Percentiles rank a stretch among this genome's conserved stretches.
Conservation (phyloP, 345 rosid genomes). For the Eucalyptus guilfoylei region DNA sequence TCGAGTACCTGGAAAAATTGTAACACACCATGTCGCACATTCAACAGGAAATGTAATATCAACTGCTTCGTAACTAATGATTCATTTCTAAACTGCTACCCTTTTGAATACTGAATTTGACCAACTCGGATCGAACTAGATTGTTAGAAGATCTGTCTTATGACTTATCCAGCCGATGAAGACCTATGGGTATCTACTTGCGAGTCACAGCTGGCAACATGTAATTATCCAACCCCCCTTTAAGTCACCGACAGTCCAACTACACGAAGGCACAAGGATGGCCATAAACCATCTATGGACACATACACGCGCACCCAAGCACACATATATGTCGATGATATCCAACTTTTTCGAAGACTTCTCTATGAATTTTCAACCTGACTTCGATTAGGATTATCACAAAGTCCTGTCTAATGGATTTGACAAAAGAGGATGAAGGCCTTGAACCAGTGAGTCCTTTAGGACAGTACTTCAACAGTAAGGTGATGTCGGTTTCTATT, state of each 20-base stretch:
- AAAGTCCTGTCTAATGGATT: not conserved
- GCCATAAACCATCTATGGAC: not conserved
- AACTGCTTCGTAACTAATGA: not conserved
- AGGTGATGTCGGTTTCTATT: constrained; percentile 3
- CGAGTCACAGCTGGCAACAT: not conserved
- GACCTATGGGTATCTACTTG: not conserved
- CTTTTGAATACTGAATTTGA: not conserved
- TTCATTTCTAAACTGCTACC: not conserved
- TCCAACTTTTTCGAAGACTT: not conserved
- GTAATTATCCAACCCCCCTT: not conserved
- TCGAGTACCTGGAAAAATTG: not conserved
- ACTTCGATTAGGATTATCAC: not conserved
- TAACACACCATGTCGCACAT: not conserved
- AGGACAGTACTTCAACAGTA: constrained; percentile 18
- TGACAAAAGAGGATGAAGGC: not conserved
- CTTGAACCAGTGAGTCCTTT: constrained; percentile 23
- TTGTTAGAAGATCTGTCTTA: not conserved
- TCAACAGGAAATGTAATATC: not conserved
- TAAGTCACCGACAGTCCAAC: not conserved
- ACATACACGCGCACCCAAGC: not conserved
- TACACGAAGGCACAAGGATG: not conserved
- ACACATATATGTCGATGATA: not conserved
- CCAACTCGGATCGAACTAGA: not conserved
- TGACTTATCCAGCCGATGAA: not conserved
- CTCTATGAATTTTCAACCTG: not conserved